These are phyloP conservation scores for Ophiostoma ulmi DNA, from an alignment of 2,329 filamentous ascomycete species.

Conservation along the genomic window DNA sequence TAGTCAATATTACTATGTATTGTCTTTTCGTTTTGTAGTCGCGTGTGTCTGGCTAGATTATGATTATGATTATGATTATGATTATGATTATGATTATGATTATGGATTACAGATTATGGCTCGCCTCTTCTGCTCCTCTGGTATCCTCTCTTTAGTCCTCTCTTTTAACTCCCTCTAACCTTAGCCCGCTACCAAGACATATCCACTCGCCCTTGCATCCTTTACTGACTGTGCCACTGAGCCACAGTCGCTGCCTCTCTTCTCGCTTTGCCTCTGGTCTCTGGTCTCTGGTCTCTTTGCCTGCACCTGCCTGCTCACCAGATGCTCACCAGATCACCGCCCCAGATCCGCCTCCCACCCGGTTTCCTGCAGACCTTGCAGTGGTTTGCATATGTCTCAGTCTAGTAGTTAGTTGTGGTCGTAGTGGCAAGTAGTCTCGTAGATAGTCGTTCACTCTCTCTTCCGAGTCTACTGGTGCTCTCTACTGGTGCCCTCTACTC, in stretches of 20 bases:
- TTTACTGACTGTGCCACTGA: too few relatives aligned
- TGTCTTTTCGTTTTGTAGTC: background rate
- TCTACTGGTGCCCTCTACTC: too few relatives aligned
- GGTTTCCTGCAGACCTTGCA: conserved; percentile 12
- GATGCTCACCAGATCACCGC: background rate
- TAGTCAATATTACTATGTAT: background rate
- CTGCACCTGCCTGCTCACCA: too few relatives aligned
- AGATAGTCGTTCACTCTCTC: background rate
- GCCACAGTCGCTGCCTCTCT: background rate
- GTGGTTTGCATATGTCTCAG: conserved; percentile 18
- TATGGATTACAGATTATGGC: background rate
- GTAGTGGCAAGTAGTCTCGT: too few relatives aligned
- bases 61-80: too few relatives aligned
- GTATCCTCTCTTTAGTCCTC: background rate
- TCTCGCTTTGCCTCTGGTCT: background rate
- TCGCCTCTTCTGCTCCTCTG: too few relatives aligned
- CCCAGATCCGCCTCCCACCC: background rate
- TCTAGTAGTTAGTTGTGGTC: background rate
- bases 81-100: too few relatives aligned
- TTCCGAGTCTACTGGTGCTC: background rate
- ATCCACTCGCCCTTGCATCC: background rate
- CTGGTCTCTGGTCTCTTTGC: background rate
- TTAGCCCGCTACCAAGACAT: background rate
- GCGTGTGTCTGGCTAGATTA: too few relatives aligned
- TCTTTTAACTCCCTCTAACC: background rate